Evolutionary conservation across 257 asterid species (phyloP).

Genomic region (Forsythia suspensa): DNA sequence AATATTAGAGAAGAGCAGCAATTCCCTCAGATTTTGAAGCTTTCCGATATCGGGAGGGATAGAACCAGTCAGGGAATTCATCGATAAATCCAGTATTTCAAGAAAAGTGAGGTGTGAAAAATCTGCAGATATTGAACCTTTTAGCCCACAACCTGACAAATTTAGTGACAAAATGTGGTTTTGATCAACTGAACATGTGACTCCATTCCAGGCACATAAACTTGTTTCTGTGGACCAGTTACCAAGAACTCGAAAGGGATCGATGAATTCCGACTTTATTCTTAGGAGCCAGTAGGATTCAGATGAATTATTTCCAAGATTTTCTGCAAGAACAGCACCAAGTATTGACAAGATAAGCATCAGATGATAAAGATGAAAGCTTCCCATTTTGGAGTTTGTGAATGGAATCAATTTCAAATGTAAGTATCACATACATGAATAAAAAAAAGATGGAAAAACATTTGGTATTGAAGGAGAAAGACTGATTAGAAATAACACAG

Average conservation of each 20-base stretch:
- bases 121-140: slow-evolving; percentile 56
- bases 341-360: slow-evolving; percentile 43
- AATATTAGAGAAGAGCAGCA: slow-evolving; percentile 67
- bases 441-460: neutral
- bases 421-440: slow-evolving; percentile 12
- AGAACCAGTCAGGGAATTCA: slow-evolving; percentile 57
- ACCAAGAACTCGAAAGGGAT: slow-evolving; percentile 55
- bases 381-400: slow-evolving; percentile 37
- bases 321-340: slow-evolving; percentile 22
- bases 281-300: slow-evolving; percentile 55
- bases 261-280: slow-evolving; percentile 61
- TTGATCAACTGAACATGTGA: slow-evolving; percentile 62
- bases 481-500: slow-evolving; percentile 15
- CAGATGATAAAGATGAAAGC: slow-evolving; percentile 33
- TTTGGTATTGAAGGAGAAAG: slow-evolving; percentile 22
- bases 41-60: slow-evolving; percentile 58
- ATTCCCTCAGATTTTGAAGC: slow-evolving; percentile 57
- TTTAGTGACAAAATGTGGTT: slow-evolving; percentile 47
- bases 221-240: slow-evolving; percentile 60
- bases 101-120: slow-evolving; percentile 59
- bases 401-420: slow-evolving; percentile 4
- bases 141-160: slow-evolving; percentile 57
- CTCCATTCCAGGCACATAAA: slow-evolving; percentile 75
- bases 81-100: slow-evolving; percentile 60
- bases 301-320: slow-evolving; percentile 34